Base-by-base conservation (phyloP, 75 land plant genomes). In the Pinus tabuliformis region DNA sequence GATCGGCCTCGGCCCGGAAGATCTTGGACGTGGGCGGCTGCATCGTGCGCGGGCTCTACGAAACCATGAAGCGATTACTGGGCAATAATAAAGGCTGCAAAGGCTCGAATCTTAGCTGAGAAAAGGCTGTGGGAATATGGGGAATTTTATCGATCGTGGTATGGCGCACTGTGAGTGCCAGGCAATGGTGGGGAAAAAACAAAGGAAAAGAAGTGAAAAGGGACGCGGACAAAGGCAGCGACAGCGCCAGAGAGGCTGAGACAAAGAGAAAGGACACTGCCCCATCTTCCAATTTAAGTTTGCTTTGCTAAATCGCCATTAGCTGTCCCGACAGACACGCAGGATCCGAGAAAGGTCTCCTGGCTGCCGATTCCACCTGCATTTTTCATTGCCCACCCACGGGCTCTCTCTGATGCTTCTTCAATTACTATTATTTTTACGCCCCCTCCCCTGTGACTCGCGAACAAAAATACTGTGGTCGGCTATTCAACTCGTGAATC, bases 1-100 rank as follows among this genome's bases (percentile, higher is more conserved):
- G 68, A 24, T 81, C 75, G 20, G 79, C 70, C 2, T 49, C 42
- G 71, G 70, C 30, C 30, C 78, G 68, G 57, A 26, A 33, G 58
- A 77, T 24, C 71, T 33, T 30, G 11, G 68, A 16, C 39, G 11
- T 5, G n/a, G 13, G 9, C 72, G 42, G 5, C 13, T 7, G 8
- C 45, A 66, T 45, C 20, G 22, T 2, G 33, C 33, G 1, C 33
- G 1, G 33, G 18, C 18, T 66, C 36, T 68, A 68, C n/a, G 4
- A 68, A 37, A 37, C 4, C 18, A 3, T 39, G 54, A 2, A 68
- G 0, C 33, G 33, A 1, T 3, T 42, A 20, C 4, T 2, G 3
- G 1, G 3, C 9, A 39, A 42, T n/a, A 66, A 39, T 36, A 66
- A 1, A 14, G 39, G 17, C 42, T 33, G 70, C 20, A 15, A 15